Evolutionary conservation across 176 grass and related monocot genomes (phyloP), one percentile per base, ranked within the genome.

Genomic region (Triticum monococcum): DNA sequence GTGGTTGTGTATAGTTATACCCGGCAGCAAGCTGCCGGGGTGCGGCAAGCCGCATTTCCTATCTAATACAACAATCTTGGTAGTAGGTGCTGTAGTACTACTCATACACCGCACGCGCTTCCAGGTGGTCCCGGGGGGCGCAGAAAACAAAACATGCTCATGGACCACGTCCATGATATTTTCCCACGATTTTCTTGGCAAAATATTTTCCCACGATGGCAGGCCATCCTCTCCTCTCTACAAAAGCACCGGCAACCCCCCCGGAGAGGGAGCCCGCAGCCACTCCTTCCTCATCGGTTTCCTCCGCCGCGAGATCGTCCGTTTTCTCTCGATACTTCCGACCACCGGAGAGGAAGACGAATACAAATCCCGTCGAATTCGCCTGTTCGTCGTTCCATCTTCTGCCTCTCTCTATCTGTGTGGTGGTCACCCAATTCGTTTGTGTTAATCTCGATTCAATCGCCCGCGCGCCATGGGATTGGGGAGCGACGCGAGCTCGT

Each of bases 401-500:
- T 50, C 64, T 12, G 28, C 4, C 14, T 31, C 64, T 23, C 10
- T 71, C 4, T 23, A 30, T 30, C 28, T 30, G 41, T 30, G 72
- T 50, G 28, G 65, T 64, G 40, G 10, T 57, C 57, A 30, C 28
- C 64, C 36, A 33, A 74, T 85, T 84, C 36, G 16, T 80, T 80
- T 4, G 67, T 66, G 67, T 66, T 33, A 12, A 6, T 16, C 67
- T 73, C 46, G 79, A 71, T 56, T 79, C 10, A 61, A 75, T 63
- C 14, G 75, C 23, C 38, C 31, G 40, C 26, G 12, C 48, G 71
- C 60, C 23, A 98, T 95, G 96, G 96, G 85, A 72, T 79, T 97
- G 48, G 89, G 69, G 70, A 86, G 81, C 62, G 91, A 89, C 35
- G 91, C 93, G 71, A 92, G 81, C 35, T 95, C 91, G 9, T 98